Evolutionary conservation across 2,329 filamentous ascomycete species (phyloP).

Genomic region (Pseudodiploospora longispora): DNA sequence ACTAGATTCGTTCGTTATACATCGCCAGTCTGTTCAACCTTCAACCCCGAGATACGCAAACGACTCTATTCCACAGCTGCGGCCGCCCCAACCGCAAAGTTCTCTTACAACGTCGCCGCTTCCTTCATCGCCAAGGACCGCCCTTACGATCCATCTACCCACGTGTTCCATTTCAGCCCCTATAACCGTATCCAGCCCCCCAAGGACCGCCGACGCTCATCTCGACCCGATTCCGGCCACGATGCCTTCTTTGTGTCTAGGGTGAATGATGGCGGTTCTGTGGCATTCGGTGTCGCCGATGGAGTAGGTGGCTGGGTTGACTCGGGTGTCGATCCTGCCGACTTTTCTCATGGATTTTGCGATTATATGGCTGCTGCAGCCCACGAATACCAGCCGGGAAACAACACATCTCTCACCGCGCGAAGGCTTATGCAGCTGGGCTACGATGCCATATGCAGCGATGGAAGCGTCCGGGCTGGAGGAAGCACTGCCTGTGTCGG

Average conservation of each 20-base stretch:
- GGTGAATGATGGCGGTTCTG: constrained; percentile 60
- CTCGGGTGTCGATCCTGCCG: constrained; percentile 84
- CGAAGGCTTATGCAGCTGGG: constrained; percentile 70
- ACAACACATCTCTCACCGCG: constrained; percentile 43
- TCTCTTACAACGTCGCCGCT: constrained; percentile 64
- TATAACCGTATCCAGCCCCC: constrained; percentile 50
- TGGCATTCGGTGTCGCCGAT: constrained; percentile 86
- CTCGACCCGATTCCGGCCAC: constrained; percentile 73
- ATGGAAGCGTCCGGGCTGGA: constrained; percentile 67
- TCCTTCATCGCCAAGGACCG: constrained; percentile 68
- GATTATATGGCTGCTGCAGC: constrained; percentile 82
- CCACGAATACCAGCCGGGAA: constrained; percentile 41
- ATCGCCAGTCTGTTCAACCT: constrained; percentile 6
- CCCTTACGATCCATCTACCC: constrained; percentile 57
- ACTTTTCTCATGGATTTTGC: constrained; percentile 91
- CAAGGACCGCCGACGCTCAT: constrained; percentile 23
- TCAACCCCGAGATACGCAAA: background rate
- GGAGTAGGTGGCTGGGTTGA: constrained; percentile 94
- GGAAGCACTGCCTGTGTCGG: constrained; percentile 91
- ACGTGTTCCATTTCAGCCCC: constrained; percentile 66
- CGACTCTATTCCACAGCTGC: constrained; percentile 14
- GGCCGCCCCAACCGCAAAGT: constrained; percentile 23
- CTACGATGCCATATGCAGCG: constrained; percentile 72
- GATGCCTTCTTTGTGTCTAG: constrained; percentile 91
- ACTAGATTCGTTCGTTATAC: constrained; percentile 4